Evolutionary conservation across 805 yeast species (phyloP), one percentile per base, ranked within the genome.

Genomic region (Kodamaea restingae): DNA sequence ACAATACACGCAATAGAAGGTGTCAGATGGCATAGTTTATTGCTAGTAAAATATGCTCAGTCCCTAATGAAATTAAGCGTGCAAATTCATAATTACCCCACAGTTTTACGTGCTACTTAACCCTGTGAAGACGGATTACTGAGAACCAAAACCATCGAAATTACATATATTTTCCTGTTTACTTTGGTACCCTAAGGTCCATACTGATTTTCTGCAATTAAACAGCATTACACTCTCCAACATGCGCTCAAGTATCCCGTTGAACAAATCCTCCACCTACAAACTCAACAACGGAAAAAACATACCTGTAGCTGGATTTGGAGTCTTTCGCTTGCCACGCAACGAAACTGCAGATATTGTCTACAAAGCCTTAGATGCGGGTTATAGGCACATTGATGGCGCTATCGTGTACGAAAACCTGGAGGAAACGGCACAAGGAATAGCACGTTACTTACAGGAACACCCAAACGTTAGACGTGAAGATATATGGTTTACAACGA

Each of bases 311-410:
- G 60, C 80, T 18, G 86, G 77, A 0, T 62, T 72, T 14, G 86
- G 87, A 1, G 71, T 78, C 4, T 80, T 73, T 58, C 50, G 61
- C 20, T 48, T 77, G 3, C 67, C 77, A 3, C 42, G 51, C 1
- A 47, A 49, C 0, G 61, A 61, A 7, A 66, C 81, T 1, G 42
- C 57, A 3, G 60, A 65, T 0, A 51, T 78, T 18, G 81, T 79
- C 0, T 67, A 72, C 47, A 55, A 67, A 21, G 93, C 90, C 1
- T 67, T 85, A 42, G 59, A 67, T 22, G 63, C 56, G 10, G 95
- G 95, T 0, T 85, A 82, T 56, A 73, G 93, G 48, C 91, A 81
- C 51, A 63, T 85, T 42, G 93, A 86, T 54, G 66, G 81, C 14
- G 95, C 95, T 5, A 78, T 71, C 7, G 58, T 59, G n/a, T 86